Evolutionary conservation across 2,329 filamentous ascomycete species (phyloP), one percentile per base, ranked within the genome.

Genomic region (Didymella pinodella): DNA sequence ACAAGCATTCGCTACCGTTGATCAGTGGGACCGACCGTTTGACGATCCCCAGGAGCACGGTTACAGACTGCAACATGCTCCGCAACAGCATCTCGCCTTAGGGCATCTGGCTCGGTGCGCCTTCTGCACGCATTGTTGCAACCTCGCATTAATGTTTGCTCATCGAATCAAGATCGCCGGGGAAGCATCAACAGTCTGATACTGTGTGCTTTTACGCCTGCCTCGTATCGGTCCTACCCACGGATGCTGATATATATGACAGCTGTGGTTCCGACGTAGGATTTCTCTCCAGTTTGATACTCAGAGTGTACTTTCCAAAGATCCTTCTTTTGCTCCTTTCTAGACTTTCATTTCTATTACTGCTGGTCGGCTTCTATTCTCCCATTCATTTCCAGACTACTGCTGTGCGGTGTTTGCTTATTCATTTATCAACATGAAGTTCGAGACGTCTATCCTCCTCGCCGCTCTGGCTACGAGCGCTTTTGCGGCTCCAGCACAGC

Each of bases 311-410:
- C 16, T 22, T 41, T 45, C 48, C 57, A 45, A 50, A 57, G 46
- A 26, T 49, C n/a, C 6, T 29, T 41, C 20, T 50, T 53, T 63
- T 58, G 43, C 20, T 54, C 46, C 46, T 50, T 57, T 59, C 48
- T 61, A 55, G 57, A 57, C 41, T 52, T 60, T 62, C 43, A 57
- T 51, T 57, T 54, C 29, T 51, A 48, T 57, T 60, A 66, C 71
- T 73, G 70, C 71, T 69, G 73, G 70, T 40, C 71, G 56, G 72
- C 66, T 51, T 61, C 61, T 46, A 49, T 47, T 63, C 46, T 44
- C 12, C 25, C 50, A 16, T 55, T 50, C 41, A 46, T 8, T 55
- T 60, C 47, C 22, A 63, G 26, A 26, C 36, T 41, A 64, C 71
- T 75, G 72, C 71, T 61, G 72, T 52, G 55, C 72, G 72, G 72